Evolutionary conservation across 2,329 filamentous ascomycete genomes (phyloP), one percentile per base, ranked within the genome.

Genomic region (Ambrosiella beaveri): DNA sequence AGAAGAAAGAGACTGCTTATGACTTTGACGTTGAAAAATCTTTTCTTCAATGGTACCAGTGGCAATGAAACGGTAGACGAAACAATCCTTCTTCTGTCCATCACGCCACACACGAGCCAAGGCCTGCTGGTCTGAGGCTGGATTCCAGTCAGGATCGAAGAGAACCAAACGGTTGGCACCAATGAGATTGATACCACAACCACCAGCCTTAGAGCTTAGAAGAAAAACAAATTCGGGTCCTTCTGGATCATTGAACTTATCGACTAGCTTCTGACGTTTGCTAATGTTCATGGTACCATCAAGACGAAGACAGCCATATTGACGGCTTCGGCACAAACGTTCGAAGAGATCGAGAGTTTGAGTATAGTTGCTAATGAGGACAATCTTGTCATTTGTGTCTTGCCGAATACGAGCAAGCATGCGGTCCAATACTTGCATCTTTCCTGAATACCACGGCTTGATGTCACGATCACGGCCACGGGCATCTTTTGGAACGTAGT

Each of bases 1-100:
- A 0, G 88, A 95, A 0, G 91, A 97, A 1, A 98, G 75, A 7
- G 88, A 94, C 71, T 98, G 93, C 71, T 98, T 98, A 75, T 98
- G 94, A 0, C 88, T 95, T 67, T 98, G 93, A 8, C 94, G 85
- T 70, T 98, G 93, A 73, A 98, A 98, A 64, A 98, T 96, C 73
- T 98, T 98, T 71, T 98, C 93, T 68, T 98, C 93, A 62, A 98
- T 98, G 0, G 90, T 96, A 3, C 93, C 93, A 0, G 94, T 97
- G 0, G 90, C 87, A 65, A 98, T 98, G 72, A 98, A 98, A n/a
- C 93, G 86, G 70, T 98, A 98, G 13, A 98, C 93, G 65, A 98
- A 98, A 67, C 93, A 98, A 66, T 98, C 93, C 68, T 98, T 98
- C 77, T 94, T 97, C 70, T 98, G 93, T 0, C 93, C 93, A 65